Percentiles rank a stretch among this genome's conserved stretches.
These are phyloP conservation scores for Mycena chlorophos DNA, from an alignment of 768 basidiomycete species.

Conservation along the genomic window DNA sequence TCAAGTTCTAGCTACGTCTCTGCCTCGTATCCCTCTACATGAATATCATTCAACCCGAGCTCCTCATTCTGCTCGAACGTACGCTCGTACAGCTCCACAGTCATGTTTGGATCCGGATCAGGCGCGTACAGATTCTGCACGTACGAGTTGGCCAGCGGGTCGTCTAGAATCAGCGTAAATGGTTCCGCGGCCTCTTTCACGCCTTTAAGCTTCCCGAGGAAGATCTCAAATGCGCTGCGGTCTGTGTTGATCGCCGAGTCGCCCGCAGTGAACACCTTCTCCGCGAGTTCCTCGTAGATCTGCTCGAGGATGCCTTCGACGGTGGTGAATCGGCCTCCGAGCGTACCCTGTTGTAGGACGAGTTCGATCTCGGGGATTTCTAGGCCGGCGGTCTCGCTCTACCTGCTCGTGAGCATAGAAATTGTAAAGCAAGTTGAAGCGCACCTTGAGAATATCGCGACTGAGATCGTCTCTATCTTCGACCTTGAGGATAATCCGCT, in stretches of 20 bases:
- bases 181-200: slow-evolving; percentile 75
- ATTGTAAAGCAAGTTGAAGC: slow-evolving; percentile 9
- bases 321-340: slow-evolving; percentile 97
- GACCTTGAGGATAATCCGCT: slow-evolving; percentile 83
- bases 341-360: slow-evolving; percentile 85
- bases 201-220: slow-evolving; percentile 76
- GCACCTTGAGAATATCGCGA: slow-evolving; percentile 91
- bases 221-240: slow-evolving; percentile 65
- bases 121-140: slow-evolving; percentile 97
- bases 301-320: slow-evolving; percentile 94
- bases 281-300: slow-evolving; percentile 90
- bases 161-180: slow-evolving; percentile 93
- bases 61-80: slow-evolving; percentile 93
- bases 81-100: slow-evolving; percentile 77
- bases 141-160: slow-evolving; percentile 94
- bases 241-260: slow-evolving; percentile 57
- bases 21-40: slow-evolving; percentile 71
- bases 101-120: slow-evolving; percentile 94
- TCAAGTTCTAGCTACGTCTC: too few relatives aligned
- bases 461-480: slow-evolving; percentile 91
- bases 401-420: not conserved
- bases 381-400: slow-evolving; percentile 94
- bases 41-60: slow-evolving; percentile 88
- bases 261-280: slow-evolving; percentile 78
- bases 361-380: slow-evolving; percentile 94